These are phyloP conservation scores for Rehmannia glutinosa DNA, from an alignment of 257 asterid species.

Conservation along the genomic window DNA sequence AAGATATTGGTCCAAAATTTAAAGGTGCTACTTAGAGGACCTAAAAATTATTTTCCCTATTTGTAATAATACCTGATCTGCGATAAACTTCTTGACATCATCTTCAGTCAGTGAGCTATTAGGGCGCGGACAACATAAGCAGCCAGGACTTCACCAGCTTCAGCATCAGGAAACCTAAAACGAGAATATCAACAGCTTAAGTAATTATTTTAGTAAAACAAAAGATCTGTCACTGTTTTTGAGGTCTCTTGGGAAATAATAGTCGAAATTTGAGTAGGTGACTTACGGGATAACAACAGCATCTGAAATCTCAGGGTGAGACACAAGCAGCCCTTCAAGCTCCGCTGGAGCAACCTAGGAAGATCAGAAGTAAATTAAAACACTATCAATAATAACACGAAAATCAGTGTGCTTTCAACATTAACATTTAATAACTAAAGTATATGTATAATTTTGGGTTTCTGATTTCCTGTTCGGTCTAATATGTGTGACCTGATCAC, in stretches of 20 bases:
- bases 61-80: slow-evolving; percentile 61
- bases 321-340: slow-evolving; percentile 90
- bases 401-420: too few relatives aligned
- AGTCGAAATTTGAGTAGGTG: neutral
- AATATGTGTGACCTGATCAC: too few relatives aligned
- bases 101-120: slow-evolving; percentile 86
- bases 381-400: neutral
- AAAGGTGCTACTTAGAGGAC: too few relatives aligned
- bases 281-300: slow-evolving; percentile 96
- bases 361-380: neutral
- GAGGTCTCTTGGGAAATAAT: neutral
- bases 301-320: slow-evolving; percentile 88
- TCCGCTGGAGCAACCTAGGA: slow-evolving; percentile 97
- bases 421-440: too few relatives aligned
- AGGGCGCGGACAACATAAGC: slow-evolving; percentile 83
- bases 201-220: neutral
- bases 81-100: slow-evolving; percentile 70
- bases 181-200: neutral
- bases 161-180: slow-evolving; percentile 85
- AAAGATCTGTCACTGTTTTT: neutral
- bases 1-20: too few relatives aligned
- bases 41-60: too few relatives aligned
- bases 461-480: too few relatives aligned
- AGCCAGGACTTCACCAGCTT: slow-evolving; percentile 95
- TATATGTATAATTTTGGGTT: too few relatives aligned